Evolutionary conservation across 768 basidiomycete species (phyloP).

Genomic region (Kwoniella heveanensis): DNA sequence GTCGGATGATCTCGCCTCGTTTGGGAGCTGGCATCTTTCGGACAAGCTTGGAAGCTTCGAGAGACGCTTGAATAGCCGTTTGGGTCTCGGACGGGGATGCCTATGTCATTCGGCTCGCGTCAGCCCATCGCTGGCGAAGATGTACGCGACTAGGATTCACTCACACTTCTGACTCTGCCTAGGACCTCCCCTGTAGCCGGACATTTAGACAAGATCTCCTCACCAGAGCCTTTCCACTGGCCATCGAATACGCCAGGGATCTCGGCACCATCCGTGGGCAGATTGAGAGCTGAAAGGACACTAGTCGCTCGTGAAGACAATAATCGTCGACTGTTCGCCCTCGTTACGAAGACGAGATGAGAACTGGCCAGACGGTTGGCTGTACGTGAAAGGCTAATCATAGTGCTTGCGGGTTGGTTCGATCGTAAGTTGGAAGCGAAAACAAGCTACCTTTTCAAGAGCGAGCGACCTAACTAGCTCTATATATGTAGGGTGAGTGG

Average conservation of each 20-base stretch:
- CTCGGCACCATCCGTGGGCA: conserved; percentile 25
- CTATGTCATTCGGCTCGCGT: conserved; percentile 50
- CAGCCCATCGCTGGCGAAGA: not conserved
- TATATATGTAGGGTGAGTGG: not conserved
- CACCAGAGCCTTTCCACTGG: conserved; percentile 44
- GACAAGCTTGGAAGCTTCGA: conserved; percentile 72
- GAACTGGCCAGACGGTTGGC: not conserved
- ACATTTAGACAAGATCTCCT: conserved; percentile 58
- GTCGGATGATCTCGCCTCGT: conserved; percentile 82
- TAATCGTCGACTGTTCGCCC: not conserved
- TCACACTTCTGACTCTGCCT: conserved; percentile 70
- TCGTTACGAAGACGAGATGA: not conserved
- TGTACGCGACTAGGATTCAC: conserved; percentile 37
- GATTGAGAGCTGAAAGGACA: conserved; percentile 43
- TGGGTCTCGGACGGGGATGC: conserved; percentile 75
- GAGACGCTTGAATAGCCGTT: conserved; percentile 67
- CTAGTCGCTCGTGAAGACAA: conserved; percentile 38
- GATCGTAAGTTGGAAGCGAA: not conserved
- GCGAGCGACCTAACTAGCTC: not conserved
- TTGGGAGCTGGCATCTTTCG: conserved; percentile 80
- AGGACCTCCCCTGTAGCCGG: conserved; percentile 85
- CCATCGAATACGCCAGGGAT: conserved; percentile 51
- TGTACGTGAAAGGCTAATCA: not conserved
- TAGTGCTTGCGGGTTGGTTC: not conserved
- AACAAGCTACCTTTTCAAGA: too few relatives aligned